Evolutionary conservation across 1,284 basidiomycete genomes (phyloP).

Genomic region (Tausonia pullulans): DNA sequence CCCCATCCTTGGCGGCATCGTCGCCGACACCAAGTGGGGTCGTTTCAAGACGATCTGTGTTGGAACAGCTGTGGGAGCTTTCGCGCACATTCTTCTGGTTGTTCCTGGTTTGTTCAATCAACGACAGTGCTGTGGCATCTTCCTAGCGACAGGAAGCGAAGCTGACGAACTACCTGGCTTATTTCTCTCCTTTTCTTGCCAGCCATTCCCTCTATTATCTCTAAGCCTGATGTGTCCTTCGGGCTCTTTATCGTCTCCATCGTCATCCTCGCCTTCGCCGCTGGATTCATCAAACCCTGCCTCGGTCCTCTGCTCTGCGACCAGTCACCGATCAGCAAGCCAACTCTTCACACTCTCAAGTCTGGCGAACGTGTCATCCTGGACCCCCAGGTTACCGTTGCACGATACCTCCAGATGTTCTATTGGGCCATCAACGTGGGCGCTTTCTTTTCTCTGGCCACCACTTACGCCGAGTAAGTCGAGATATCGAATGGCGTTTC

Average conservation of each 20-base stretch:
- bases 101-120: constrained; percentile 13
- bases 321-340: constrained; percentile 31
- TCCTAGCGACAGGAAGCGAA: background rate
- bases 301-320: constrained; percentile 34
- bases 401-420: constrained; percentile 30
- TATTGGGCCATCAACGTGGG: constrained; percentile 34
- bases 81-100: constrained; percentile 31
- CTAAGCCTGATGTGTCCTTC: constrained; percentile 13
- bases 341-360: constrained; percentile 24
- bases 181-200: constrained; percentile 15
- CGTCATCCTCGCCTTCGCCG: constrained; percentile 32
- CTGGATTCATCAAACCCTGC: constrained; percentile 32
- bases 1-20: constrained; percentile 27
- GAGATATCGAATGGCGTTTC: too few relatives aligned
- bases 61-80: constrained; percentile 23
- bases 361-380: constrained; percentile 33
- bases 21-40: constrained; percentile 53
- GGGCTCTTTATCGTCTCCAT: constrained; percentile 33
- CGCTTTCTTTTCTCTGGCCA: constrained; percentile 20
- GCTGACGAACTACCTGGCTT: background rate
- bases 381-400: constrained; percentile 31
- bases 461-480: constrained; percentile 29
- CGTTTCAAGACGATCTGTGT: constrained; percentile 59
- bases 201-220: constrained; percentile 31
- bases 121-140: background rate